A percentile compares a stretch with the other conserved stretches of the same genome.
Evolutionary conservation across 164 flowering plant genomes (phyloP).

Genomic region (Nelumbo lutea): DNA sequence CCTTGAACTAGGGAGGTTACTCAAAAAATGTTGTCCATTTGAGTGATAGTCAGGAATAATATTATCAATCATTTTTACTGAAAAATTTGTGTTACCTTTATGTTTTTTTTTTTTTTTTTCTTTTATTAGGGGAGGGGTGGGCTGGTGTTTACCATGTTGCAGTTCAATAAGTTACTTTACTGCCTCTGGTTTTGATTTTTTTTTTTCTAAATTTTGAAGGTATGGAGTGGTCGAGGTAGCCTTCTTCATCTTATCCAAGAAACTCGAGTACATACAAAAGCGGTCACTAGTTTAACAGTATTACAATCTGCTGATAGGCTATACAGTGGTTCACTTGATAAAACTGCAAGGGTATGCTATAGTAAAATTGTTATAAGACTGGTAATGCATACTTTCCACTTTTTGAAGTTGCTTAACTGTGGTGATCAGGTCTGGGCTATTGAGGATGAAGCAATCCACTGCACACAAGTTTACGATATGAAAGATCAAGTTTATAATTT

Average conservation of each 20-base stretch:
- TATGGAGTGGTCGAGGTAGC: constrained; percentile 57
- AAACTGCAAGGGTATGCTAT: constrained; percentile 48
- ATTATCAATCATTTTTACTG: too few relatives aligned
- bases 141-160: not conserved
- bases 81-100: too few relatives aligned
- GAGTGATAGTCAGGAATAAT: too few relatives aligned
- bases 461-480: constrained; percentile 61
- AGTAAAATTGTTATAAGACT: not conserved
- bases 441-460: constrained; percentile 39
- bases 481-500: constrained; percentile 66
- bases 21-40: too few relatives aligned
- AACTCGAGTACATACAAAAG: constrained; percentile 61
- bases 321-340: constrained; percentile 77
- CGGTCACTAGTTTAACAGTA: constrained; percentile 59
- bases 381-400: not conserved
- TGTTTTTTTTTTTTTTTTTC: too few relatives aligned
- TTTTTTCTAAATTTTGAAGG: constrained; percentile 29
- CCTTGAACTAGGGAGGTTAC: too few relatives aligned
- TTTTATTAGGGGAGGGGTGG: too few relatives aligned
- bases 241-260: constrained; percentile 58
- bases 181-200: not conserved
- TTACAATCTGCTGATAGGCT: constrained; percentile 49
- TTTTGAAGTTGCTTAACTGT: constrained; percentile 3
- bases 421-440: constrained; percentile 60
- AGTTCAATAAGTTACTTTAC: not conserved